These are phyloP conservation scores for Cryptosporidium xiaoi DNA, from an alignment of 169 alveolate species.

Conservation along the genomic window DNA sequence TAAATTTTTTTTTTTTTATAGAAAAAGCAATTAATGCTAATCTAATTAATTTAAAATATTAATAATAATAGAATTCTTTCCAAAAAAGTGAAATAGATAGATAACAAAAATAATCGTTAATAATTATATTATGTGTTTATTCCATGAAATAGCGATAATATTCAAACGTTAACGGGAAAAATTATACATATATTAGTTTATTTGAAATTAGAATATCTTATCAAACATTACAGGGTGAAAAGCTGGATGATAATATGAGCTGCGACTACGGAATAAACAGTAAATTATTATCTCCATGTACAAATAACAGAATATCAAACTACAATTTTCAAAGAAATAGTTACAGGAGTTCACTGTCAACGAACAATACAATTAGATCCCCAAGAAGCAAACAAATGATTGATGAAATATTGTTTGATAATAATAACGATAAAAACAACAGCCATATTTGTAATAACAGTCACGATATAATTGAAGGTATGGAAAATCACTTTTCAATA, in stretches of 20 bases:
- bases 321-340: background rate
- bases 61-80: conserved; percentile 4
- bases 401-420: conserved; percentile 14
- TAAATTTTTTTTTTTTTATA: background rate
- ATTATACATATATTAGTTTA: no score
- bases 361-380: conserved; percentile 59
- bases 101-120: no score
- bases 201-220: no score
- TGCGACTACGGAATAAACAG: conserved; percentile 16
- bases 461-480: background rate
- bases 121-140: no score
- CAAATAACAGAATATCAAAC: conserved; percentile 8
- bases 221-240: background rate
- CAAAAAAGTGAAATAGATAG: background rate
- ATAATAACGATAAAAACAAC: conserved; percentile 1
- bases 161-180: no score
- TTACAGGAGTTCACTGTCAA: conserved; percentile 46
- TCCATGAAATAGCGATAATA: no score
- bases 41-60: background rate
- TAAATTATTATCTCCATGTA: conserved; percentile 43
- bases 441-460: conserved; percentile 6
- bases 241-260: background rate
- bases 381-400: conserved; percentile 44
- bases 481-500: background rate
- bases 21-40: no score